These are phyloP conservation scores for Penicillium psychrosexuale DNA, from an alignment of 2,329 filamentous ascomycete species.

Conservation along the genomic window DNA sequence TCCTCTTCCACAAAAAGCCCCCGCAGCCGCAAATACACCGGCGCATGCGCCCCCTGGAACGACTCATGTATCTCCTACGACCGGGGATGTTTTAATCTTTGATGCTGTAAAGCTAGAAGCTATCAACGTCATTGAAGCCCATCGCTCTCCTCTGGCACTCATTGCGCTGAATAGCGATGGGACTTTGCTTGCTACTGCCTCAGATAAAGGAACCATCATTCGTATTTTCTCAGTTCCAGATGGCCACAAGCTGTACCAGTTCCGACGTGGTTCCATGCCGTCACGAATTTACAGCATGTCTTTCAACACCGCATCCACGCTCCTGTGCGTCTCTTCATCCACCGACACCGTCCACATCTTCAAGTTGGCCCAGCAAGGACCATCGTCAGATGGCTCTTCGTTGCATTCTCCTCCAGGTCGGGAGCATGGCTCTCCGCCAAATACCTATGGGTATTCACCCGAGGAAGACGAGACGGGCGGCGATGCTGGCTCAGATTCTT, in stretches of 20 bases:
- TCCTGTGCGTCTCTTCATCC: slow-evolving; percentile 92
- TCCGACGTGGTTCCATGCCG: slow-evolving; percentile 90
- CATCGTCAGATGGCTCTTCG: slow-evolving; percentile 27
- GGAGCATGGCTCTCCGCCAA: slow-evolving; percentile 27
- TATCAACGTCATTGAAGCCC: slow-evolving; percentile 92
- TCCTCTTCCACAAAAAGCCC: slow-evolving; percentile 69
- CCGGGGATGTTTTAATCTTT: slow-evolving; percentile 88
- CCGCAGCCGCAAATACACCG: slow-evolving; percentile 57
- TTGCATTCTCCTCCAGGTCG: slow-evolving; percentile 25
- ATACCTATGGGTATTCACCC: slow-evolving; percentile 26
- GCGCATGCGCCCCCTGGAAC: slow-evolving; percentile 76
- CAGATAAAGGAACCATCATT: slow-evolving; percentile 96
- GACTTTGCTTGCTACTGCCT: slow-evolving; percentile 86
- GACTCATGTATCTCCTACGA: slow-evolving; percentile 76
- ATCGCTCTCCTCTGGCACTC: slow-evolving; percentile 84
- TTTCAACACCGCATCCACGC: slow-evolving; percentile 89
- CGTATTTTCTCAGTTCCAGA: slow-evolving; percentile 89
- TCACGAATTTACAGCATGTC: slow-evolving; percentile 98
- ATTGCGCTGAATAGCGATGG: slow-evolving; percentile 91
- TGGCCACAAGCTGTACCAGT: slow-evolving; percentile 92
- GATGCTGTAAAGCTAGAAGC: slow-evolving; percentile 86
- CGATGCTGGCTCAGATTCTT: slow-evolving; percentile 34
- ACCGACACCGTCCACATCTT: slow-evolving; percentile 98
- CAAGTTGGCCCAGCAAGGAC: slow-evolving; percentile 58
- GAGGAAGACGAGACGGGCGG: slow-evolving; percentile 33